Evolutionary conservation across 2,329 filamentous ascomycete species (phyloP).

Genomic region (Zymoseptoria tritici): DNA sequence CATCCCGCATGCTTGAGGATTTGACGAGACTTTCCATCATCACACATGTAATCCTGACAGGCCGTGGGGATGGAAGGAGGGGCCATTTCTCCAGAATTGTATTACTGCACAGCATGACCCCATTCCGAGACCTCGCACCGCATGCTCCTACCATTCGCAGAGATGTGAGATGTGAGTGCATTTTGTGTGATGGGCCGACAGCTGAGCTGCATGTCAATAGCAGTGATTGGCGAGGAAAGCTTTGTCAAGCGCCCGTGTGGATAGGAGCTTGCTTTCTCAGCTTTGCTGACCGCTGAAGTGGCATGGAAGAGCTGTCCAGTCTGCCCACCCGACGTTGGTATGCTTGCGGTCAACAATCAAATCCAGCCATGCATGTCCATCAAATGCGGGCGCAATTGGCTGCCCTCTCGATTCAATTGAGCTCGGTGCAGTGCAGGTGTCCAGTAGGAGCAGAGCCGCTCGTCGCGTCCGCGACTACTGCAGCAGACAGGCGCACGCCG

Average conservation of each 20-base stretch:
- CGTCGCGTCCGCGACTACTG: background rate
- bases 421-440: background rate
- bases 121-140: background rate
- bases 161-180: background rate
- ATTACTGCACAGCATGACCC: background rate
- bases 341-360: background rate
- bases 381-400: background rate
- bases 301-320: background rate
- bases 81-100: background rate
- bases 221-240: background rate
- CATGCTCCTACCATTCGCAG: background rate
- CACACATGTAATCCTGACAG: background rate
- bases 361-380: background rate
- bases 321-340: background rate
- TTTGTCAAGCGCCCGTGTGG: background rate
- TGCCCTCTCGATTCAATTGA: background rate
- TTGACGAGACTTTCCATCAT: background rate
- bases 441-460: background rate
- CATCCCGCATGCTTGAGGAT: background rate
- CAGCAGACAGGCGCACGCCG: background rate
- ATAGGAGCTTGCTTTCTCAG: background rate
- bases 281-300: background rate
- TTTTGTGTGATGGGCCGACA: background rate
- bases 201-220: background rate
- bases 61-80: background rate